These are phyloP conservation scores for Saturnispora sanitii DNA, from an alignment of 805 yeast genomes.

Conservation along the genomic window DNA sequence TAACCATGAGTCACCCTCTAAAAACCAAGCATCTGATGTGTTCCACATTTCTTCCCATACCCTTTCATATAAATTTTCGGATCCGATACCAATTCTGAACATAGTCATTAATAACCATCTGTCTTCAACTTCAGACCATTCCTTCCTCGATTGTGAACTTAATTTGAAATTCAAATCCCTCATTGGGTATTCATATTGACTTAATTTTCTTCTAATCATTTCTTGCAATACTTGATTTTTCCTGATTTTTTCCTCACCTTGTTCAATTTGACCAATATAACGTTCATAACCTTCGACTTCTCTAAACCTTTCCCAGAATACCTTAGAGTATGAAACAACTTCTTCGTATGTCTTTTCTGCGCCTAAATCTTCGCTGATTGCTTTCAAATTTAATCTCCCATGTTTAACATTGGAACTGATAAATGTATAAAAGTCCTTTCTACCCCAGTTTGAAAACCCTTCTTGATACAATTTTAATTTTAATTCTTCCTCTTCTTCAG, in stretches of 20 bases:
- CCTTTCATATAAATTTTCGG: constrained; percentile 67
- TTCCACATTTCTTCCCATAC: constrained; percentile 55
- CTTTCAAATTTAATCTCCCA: constrained; percentile 66
- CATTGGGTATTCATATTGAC: constrained; percentile 57
- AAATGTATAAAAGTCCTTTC: constrained; percentile 81
- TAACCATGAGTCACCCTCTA: constrained; percentile 59
- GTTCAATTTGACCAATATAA: constrained; percentile 68
- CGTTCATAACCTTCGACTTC: constrained; percentile 87
- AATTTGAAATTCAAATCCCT: constrained; percentile 62
- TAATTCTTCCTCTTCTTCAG: constrained; percentile 67
- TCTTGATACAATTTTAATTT: constrained; percentile 48
- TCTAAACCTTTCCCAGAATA: constrained; percentile 70
- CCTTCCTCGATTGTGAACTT: constrained; percentile 54
- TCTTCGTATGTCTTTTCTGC: constrained; percentile 74
- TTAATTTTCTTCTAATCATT: constrained; percentile 64
- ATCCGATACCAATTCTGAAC: constrained; percentile 71
- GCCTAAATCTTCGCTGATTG: constrained; percentile 74
- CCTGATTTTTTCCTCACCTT: constrained; percentile 77
- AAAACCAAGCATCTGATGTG: constrained; percentile 4
- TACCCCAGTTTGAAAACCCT: constrained; percentile 77
- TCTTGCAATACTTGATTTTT: constrained; percentile 64
- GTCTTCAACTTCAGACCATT: constrained; percentile 84
- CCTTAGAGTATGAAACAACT: constrained; percentile 63
- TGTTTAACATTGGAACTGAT: constrained; percentile 63
- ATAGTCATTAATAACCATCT: constrained; percentile 74